These are phyloP conservation scores for Prunus salicina DNA, from an alignment of 306 rosid genomes.

Conservation along the genomic window DNA sequence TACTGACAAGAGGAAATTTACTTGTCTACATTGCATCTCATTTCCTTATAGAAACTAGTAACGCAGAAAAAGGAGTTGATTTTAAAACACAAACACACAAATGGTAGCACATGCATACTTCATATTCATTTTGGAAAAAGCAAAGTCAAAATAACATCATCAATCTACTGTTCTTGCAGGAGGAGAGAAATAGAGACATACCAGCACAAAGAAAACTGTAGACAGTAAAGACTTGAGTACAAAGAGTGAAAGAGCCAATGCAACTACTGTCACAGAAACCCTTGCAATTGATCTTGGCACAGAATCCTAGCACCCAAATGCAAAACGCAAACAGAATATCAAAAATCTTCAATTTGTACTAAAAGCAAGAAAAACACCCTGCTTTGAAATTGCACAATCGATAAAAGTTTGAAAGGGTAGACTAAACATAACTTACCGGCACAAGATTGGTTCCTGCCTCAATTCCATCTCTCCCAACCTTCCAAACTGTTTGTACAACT, in stretches of 20 bases:
- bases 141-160: neutral
- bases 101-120: neutral
- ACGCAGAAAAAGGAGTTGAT: neutral
- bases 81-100: neutral
- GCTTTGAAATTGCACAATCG: neutral
- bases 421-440: slow-evolving; percentile 37
- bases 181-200: slow-evolving; percentile 27
- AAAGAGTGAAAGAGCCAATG: slow-evolving; percentile 51
- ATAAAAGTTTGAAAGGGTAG: neutral
- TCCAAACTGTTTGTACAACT: slow-evolving; percentile 72
- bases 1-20: neutral
- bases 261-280: slow-evolving; percentile 54
- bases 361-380: neutral
- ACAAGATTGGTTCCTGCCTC: slow-evolving; percentile 63
- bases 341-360: neutral
- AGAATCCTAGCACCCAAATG: slow-evolving; percentile 26
- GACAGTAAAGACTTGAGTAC: slow-evolving; percentile 57
- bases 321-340: neutral
- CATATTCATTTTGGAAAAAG: neutral
- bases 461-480: slow-evolving; percentile 75
- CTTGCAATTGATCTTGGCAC: slow-evolving; percentile 59
- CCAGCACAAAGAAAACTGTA: slow-evolving; percentile 61
- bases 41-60: neutral
- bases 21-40: neutral
- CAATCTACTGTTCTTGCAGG: neutral